Evolutionary conservation across 371 early-diverging fungal species (phyloP), one percentile per base, ranked within the genome.

Genomic region (Thermomucor indicae-seudaticae): DNA sequence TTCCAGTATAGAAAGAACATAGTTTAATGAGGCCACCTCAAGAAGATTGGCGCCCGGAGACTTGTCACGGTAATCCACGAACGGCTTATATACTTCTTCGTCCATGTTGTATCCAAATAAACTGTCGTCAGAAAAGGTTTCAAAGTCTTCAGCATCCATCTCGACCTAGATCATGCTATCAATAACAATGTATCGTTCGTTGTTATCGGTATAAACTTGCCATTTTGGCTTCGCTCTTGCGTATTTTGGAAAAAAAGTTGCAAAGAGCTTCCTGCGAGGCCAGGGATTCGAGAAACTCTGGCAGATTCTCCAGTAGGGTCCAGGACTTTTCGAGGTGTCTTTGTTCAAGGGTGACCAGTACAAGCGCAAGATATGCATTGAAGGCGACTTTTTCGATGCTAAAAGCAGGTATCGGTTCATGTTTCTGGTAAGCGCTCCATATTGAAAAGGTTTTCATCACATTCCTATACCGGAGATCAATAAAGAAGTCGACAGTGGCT

Each of bases 311-410:
- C 1, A 81, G 43, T 40, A 79, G 55, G 0, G 64, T 59, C 63
- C 80, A 68, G 0, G 67, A 48, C 11, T 67, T 66, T 31, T 75
- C 78, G 43, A 69, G 78, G 23, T 79, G 69, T 6, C 78, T 62
- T 29, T 77, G 75, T 40, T 69, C 70, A 35, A 78, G 30, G 2
- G 78, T 72, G 42, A 75, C 66, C 20, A 77, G 47, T 4, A 78
- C 64, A 22, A 70, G 49, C 35, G 75, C 66, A 10, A 79, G 62
- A 31, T 75, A 78, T 3, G 75, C 75, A 12, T 75, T 70, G 17
- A 81, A 46, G 2, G 69, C 69, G 50, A 77, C 72, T 25, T 75
- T 19, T 70, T 42, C 64, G 65, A 31, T 69, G 57, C 17, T 60
- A 58, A 3, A 31, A 11, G 41, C 34, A 51, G 25, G 34, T n/a